phyloP scores from a whole-genome alignment of 169 alveolate species.

The Plasmodium gallinaceum region DNA sequence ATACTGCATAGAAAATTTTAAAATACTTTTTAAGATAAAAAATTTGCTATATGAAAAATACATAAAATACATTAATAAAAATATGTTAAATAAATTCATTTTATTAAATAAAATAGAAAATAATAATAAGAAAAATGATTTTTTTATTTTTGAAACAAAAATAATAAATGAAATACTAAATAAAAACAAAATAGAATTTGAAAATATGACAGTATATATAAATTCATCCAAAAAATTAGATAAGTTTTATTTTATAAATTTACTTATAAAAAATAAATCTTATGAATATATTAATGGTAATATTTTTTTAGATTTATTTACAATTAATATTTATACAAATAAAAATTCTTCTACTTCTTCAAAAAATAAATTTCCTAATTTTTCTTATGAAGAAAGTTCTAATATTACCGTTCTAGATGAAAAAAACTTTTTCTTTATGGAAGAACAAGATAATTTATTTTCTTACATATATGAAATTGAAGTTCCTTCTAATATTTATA shows the following conservation, averaged over 20 bases:
- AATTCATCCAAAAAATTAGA: conserved; percentile 26
- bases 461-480: conserved; percentile 30
- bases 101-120: conserved; percentile 44
- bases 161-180: conserved; percentile 20
- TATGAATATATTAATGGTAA: conserved; percentile 67
- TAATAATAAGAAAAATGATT: conserved; percentile 28
- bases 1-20: conserved; percentile 49
- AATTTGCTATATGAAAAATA: conserved; percentile 56
- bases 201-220: conserved; percentile 32
- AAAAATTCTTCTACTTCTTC: conserved; percentile 6
- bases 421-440: conserved; percentile 6
- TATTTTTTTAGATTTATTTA: conserved; percentile 52
- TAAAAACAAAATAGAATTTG: conserved; percentile 53
- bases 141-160: conserved; percentile 46
- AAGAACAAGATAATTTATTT: conserved; percentile 21
- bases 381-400: neutral
- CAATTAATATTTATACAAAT: conserved; percentile 25
- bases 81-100: conserved; percentile 24
- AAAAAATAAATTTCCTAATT: neutral
- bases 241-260: conserved; percentile 18
- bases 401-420: neutral
- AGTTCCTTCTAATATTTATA: conserved; percentile 55
- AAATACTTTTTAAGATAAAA: conserved; percentile 50
- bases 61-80: conserved; percentile 33
- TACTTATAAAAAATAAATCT: conserved; percentile 35